A percentile compares a stretch with the other conserved stretches of the same genome.
Conservation (phyloP, 2,329 filamentous ascomycete genomes). For the Zymoseptoria crescenta region DNA sequence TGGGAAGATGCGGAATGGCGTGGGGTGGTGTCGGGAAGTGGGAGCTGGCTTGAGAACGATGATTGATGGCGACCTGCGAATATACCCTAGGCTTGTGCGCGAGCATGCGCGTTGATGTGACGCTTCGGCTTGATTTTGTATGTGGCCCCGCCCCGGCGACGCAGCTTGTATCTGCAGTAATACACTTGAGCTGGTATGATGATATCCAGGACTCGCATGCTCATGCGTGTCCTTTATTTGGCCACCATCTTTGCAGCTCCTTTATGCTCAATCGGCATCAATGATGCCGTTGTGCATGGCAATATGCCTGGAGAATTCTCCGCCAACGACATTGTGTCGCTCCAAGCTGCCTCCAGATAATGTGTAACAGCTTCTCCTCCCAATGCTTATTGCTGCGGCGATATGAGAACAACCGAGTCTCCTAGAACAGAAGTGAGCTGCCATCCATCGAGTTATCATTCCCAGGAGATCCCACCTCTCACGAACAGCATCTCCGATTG, state of each 20-base stretch:
- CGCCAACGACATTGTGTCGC: too few relatives aligned
- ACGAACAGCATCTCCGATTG: constrained; percentile 99
- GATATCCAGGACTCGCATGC: neutral
- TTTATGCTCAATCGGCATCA: neutral
- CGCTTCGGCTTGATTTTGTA: neutral
- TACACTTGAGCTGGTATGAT: constrained; percentile 8
- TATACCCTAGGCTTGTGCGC: neutral
- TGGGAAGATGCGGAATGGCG: constrained; percentile 39
- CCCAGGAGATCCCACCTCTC: constrained; percentile 55
- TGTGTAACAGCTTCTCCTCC: neutral
- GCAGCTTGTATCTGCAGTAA: constrained; percentile 7
- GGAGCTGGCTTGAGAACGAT: constrained; percentile 38
- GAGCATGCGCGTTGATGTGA: neutral
- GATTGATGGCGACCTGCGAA: neutral
- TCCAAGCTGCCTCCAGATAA: neutral
- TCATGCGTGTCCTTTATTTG: neutral
- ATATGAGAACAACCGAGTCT: constrained; percentile 45
- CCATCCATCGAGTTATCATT: neutral
- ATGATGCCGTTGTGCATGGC: neutral
- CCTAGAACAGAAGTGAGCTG: constrained; percentile 24
- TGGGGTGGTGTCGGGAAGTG: constrained; percentile 48
- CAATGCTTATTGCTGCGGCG: constrained; percentile 26
- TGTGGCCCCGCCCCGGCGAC: neutral
- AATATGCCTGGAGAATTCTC: neutral
- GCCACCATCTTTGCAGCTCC: neutral